These are phyloP conservation scores for Grigorovia transvaalensis DNA, from an alignment of 805 yeast species.

Conservation along the genomic window DNA sequence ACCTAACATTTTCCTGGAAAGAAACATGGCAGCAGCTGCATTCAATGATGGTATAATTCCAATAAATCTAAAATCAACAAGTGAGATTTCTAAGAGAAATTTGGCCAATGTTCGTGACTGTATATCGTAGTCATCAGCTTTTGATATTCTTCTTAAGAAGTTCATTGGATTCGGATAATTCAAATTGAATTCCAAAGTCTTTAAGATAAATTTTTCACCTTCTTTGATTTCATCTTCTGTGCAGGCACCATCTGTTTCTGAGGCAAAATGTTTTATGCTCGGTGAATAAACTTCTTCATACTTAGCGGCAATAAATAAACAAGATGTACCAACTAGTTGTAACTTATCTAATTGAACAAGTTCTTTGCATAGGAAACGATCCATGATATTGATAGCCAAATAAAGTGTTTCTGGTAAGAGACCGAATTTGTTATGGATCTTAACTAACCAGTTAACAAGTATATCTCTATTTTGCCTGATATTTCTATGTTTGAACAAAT, in stretches of 20 bases:
- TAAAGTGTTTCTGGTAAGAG: slow-evolving; percentile 80
- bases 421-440: slow-evolving; percentile 76
- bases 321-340: slow-evolving; percentile 79
- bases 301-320: slow-evolving; percentile 81
- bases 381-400: slow-evolving; percentile 78
- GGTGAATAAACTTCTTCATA: slow-evolving; percentile 91
- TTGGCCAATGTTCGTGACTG: slow-evolving; percentile 86
- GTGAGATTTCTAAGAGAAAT: slow-evolving; percentile 69
- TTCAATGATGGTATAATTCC: slow-evolving; percentile 72
- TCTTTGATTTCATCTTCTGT: slow-evolving; percentile 74
- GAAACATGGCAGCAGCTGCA: slow-evolving; percentile 84
- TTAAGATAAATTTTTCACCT: slow-evolving; percentile 74
- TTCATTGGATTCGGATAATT: slow-evolving; percentile 91
- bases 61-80: slow-evolving; percentile 70
- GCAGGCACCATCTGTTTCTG: slow-evolving; percentile 76
- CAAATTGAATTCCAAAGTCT: slow-evolving; percentile 63
- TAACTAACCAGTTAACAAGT: slow-evolving; percentile 89
- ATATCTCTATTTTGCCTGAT: slow-evolving; percentile 50
- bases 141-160: slow-evolving; percentile 79
- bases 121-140: slow-evolving; percentile 88
- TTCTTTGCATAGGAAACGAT: slow-evolving; percentile 71
- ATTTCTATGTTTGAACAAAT: slow-evolving; percentile 33
- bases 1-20: slow-evolving; percentile 68
- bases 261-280: slow-evolving; percentile 74
- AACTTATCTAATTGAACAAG: slow-evolving; percentile 69